Evolutionary conservation across 2,329 filamentous ascomycete species (phyloP), one percentile per base, ranked within the genome.

Genomic region (Colletotrichum sp.): DNA sequence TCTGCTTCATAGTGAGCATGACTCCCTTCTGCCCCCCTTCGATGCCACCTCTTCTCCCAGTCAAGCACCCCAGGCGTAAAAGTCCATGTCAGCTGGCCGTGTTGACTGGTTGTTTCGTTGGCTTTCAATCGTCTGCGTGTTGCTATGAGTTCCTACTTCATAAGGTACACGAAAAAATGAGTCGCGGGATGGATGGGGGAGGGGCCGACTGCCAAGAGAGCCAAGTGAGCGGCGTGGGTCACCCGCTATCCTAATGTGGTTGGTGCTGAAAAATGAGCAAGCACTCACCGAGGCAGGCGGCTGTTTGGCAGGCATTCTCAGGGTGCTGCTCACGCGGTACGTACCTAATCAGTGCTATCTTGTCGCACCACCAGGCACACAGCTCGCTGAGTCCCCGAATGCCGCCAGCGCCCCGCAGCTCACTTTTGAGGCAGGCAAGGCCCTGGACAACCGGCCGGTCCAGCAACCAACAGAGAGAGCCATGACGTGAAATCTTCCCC

Each of bases 391-490:
- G 68, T 72, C 73, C 70, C 73, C 73, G 73, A 76, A 60, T 52
- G 64, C 69, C 73, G 69, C 73, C 69, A 71, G 59, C 73, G 70
- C 64, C 73, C 73, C 73, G 64, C 64, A 73, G 70, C 64, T 72
- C 39, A 60, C 64, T 39, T 30, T 72, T 49, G 28, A 73, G 34
- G 64, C 57, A 73, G 57, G 63, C 64, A 69, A 49, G 70, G 70
- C 64, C 73, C 70, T 74, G 74, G 57, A 59, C 59, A 74, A 76
- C 63, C 63, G 26, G 71, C 63, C 63, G 26, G 71, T 63, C 21
- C 71, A 72, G 73, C 69, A 74, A 74, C 74, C 74, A 76, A 76
- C 70, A 69, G 69, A 65, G 55, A 65, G 21, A 49, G 68, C 72
- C 72, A 76, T 76, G 74, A 76, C 74, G 74, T 76, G 74, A 65